Base-by-base conservation (phyloP, 2,329 filamentous ascomycete genomes). In the Cadophora gregata region DNA sequence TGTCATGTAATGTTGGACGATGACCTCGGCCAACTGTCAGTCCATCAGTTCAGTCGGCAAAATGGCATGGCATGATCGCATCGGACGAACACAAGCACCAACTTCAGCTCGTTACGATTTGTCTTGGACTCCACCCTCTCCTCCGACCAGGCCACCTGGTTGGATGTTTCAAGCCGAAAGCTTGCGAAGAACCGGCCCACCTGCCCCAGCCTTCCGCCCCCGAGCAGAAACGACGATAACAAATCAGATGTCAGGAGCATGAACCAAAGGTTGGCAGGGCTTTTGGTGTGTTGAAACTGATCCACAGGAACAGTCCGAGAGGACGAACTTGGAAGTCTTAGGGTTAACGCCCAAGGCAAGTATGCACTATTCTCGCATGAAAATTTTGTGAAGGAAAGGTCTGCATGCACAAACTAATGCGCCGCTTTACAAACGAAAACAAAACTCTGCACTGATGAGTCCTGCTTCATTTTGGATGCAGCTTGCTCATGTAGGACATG, bases 321-420 rank as follows among this genome's bases (percentile, higher is more conserved):
- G 38, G 38, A 16, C 38, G 14, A 42, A 42, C 38, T 16, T 42
- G 38, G 48, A 51, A 16, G 10, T 51, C 48, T 51, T 51, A 27
- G 24, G 24, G 1, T 14, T 29, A 25, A 51, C 29, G 48, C 21
- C 21, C 48, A 12, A 51, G 48, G 48, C 48, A 1, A 27, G 19
- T 25, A 29, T 12, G 24, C 24, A 42, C 38, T 42, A 42, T 42
- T 42, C 7, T 42, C 38, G 14, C 38, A 47, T 47, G 42, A 21
- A n/a, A 47, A 47, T 53, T 53, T 53, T 29, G 5, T 53, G 50
- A 53, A 53, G 29, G 19, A 58, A 36, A 42, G 33, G 55, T 58
- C 55, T 58, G 55, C 33, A 58, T 58, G 55, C 55, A 58, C 31
- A 58, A 58, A 58, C 55, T 58, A 58, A 58, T 58, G 55, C 55